These are phyloP conservation scores for Ganoderma lingzhi DNA, from an alignment of 1,284 basidiomycete species.

Conservation along the genomic window DNA sequence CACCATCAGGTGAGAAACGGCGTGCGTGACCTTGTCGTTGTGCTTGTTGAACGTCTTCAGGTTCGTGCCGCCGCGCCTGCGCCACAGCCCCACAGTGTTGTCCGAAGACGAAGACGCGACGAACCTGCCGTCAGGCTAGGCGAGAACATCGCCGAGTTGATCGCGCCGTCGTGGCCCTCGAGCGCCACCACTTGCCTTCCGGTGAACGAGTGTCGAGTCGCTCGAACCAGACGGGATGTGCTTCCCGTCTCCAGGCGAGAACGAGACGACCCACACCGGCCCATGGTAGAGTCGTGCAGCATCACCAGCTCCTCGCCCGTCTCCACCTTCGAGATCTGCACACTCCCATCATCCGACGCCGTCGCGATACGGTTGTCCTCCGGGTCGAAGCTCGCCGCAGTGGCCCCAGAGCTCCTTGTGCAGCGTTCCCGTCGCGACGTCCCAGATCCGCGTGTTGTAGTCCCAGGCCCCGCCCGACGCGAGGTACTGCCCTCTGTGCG, in stretches of 20 bases:
- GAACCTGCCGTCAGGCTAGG: conserved; percentile 28
- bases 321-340: too few relatives aligned
- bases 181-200: too few relatives aligned
- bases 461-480: conserved; percentile 32
- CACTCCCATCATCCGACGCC: too few relatives aligned
- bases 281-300: too few relatives aligned
- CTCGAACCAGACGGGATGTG: too few relatives aligned
- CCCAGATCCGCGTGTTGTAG: conserved; percentile 29
- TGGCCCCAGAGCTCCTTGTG: conserved; percentile 28
- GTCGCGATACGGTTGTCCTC: too few relatives aligned
- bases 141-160: conserved; percentile 33
- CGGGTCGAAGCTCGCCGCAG: conserved; percentile 9
- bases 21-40: conserved; percentile 22
- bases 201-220: too few relatives aligned
- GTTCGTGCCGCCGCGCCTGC: conserved; percentile 17
- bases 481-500: conserved; percentile 25
- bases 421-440: conserved; percentile 15
- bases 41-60: conserved; percentile 18
- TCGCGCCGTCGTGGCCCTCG: conserved; percentile 23
- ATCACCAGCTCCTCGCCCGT: too few relatives aligned
- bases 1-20: too few relatives aligned
- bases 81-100: conserved; percentile 35
- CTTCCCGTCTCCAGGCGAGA: too few relatives aligned
- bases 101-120: conserved; percentile 32
- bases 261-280: too few relatives aligned